Evolutionary conservation across 352 stramenopile genomes (phyloP).

Genomic region (Hyaloperonospora brassicae): DNA sequence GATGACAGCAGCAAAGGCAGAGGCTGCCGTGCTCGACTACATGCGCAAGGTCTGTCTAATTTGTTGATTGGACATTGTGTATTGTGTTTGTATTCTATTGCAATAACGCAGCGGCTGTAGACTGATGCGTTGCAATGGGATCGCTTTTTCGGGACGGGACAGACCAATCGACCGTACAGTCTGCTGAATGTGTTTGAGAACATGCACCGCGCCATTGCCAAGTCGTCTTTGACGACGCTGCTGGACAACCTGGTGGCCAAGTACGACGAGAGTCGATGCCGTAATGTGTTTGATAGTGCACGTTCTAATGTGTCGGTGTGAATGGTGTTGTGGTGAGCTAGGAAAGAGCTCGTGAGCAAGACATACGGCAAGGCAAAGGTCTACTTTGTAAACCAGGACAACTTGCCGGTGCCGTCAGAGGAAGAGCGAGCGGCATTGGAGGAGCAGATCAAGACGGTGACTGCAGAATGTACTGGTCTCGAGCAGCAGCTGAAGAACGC

Average conservation of each 20-base stretch:
- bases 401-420: slow-evolving; percentile 48
- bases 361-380: slow-evolving; percentile 78
- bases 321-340: slow-evolving; percentile 14
- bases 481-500: slow-evolving; percentile 56
- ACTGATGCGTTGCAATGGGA: slow-evolving; percentile 1
- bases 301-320: not conserved
- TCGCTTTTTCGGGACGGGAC: slow-evolving; percentile 3
- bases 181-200: slow-evolving; percentile 84
- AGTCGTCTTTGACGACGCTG: slow-evolving; percentile 65
- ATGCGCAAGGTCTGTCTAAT: slow-evolving; percentile 47
- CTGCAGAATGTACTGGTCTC: slow-evolving; percentile 34
- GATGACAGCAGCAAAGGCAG: slow-evolving; percentile 38
- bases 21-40: slow-evolving; percentile 53
- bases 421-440: slow-evolving; percentile 35
- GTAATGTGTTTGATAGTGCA: not conserved
- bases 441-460: slow-evolving; percentile 42
- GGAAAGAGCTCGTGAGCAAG: slow-evolving; percentile 55
- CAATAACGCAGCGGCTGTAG: no score
- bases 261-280: slow-evolving; percentile 16
- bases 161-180: slow-evolving; percentile 80
- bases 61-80: not conserved
- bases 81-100: not conserved
- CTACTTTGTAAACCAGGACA: slow-evolving; percentile 78
- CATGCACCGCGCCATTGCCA: slow-evolving; percentile 63
- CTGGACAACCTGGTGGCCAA: slow-evolving; percentile 62